Conservation (phyloP, 371 early-diverging fungal genomes). For the Mucor lusitanicus region DNA sequence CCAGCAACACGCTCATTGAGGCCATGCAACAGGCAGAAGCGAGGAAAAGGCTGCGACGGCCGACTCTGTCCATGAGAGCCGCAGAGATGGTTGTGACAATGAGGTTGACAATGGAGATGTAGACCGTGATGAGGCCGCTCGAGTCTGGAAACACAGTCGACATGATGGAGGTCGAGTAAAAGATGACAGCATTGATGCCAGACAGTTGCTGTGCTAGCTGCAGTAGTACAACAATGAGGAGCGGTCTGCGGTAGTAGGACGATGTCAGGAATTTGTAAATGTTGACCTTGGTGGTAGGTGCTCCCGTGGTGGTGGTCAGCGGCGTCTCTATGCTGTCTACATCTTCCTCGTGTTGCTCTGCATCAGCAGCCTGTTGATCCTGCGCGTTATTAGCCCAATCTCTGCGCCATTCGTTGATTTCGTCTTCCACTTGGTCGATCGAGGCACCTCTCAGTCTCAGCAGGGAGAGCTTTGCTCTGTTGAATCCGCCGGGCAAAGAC, state of each 20-base stretch:
- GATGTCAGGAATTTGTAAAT: slow-evolving; percentile 44
- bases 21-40: slow-evolving; percentile 68
- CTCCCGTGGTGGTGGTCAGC: not conserved
- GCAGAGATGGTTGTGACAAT: slow-evolving; percentile 73
- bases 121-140: slow-evolving; percentile 67
- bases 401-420: slow-evolving; percentile 64
- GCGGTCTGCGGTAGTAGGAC: slow-evolving; percentile 60
- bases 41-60: slow-evolving; percentile 80
- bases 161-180: slow-evolving; percentile 83
- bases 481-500: slow-evolving; percentile 49
- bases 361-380: not conserved
- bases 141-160: slow-evolving; percentile 63
- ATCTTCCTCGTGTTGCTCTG: slow-evolving; percentile 10
- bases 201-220: slow-evolving; percentile 84
- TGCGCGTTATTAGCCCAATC: slow-evolving; percentile 35
- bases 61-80: slow-evolving; percentile 78
- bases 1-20: slow-evolving; percentile 55
- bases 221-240: slow-evolving; percentile 72
- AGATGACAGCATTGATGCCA: slow-evolving; percentile 94
- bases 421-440: slow-evolving; percentile 59
- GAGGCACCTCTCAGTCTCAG: slow-evolving; percentile 56
- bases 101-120: slow-evolving; percentile 78
- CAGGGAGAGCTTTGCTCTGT: slow-evolving; percentile 60
- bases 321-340: not conserved
- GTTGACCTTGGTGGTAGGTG: slow-evolving; percentile 21